Conservation (phyloP, 495 filamentous ascomycete genomes). For the Astrothelium subdiscretum region DNA sequence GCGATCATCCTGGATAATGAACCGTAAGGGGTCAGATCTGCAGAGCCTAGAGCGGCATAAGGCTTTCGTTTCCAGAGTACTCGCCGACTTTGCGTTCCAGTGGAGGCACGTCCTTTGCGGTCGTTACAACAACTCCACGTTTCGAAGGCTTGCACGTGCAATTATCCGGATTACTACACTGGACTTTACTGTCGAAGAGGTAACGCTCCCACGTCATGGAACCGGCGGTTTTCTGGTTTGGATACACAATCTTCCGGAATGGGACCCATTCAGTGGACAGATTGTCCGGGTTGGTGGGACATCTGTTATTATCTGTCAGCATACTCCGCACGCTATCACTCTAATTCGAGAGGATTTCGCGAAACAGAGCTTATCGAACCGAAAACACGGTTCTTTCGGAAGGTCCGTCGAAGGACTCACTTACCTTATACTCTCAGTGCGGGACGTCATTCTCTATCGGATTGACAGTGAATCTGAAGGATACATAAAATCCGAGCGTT, state of each 20-base stretch:
- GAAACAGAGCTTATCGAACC: conserved; percentile 7
- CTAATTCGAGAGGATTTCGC: conserved; percentile 12
- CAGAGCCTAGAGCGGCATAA: conserved; percentile 9
- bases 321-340: conserved; percentile 10
- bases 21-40: conserved; percentile 3
- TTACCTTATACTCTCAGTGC: conserved; percentile 18
- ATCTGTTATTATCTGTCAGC: conserved; percentile 13
- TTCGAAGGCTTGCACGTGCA: conserved; percentile 12
- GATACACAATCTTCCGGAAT: conserved; percentile 14
- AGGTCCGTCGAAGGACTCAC: conserved; percentile 6
- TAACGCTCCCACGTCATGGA: conserved; percentile 6
- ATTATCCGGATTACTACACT: conserved; percentile 9
- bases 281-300: conserved; percentile 13
- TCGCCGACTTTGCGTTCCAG: conserved; percentile 12
- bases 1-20: conserved; percentile 7
- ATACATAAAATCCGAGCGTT: conserved; percentile 12
- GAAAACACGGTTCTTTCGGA: no score
- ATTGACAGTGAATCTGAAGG: conserved; percentile 8
- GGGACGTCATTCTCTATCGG: conserved; percentile 14
- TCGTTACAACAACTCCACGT: conserved; percentile 11
- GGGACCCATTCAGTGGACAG: conserved; percentile 8
- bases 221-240: conserved; percentile 10
- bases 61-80: conserved; percentile 10
- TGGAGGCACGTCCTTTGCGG: conserved; percentile 13
- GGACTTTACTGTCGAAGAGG: conserved; percentile 12